Evolutionary conservation across 164 flowering plant species (phyloP), one percentile per base, ranked within the genome.

Genomic region (Vitis riparia): DNA sequence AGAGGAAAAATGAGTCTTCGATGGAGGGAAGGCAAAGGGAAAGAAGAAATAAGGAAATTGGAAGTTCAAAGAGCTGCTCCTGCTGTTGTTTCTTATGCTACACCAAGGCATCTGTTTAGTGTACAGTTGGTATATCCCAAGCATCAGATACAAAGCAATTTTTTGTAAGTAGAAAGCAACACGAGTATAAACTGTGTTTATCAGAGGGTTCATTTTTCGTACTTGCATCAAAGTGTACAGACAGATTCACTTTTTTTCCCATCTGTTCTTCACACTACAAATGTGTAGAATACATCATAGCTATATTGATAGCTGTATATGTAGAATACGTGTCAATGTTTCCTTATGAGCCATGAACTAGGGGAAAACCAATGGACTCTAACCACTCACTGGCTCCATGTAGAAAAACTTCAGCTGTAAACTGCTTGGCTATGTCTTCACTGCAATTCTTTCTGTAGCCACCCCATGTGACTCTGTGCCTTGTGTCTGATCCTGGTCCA

Each of bases 401-500:
- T 47, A 83, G 67, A 69, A 83, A 79, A 47, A 67, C 72, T 62
- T 68, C 77, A 9, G 75, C 80, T 15, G 80, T 77, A 63, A 82
- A 82, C 62, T 68, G 78, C 64, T 68, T 70, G 0, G 67, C 79
- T 13, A 69, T 50, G 1, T 73, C 79, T 57, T 71, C 74, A 62
- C 68, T 81, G 70, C 76, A 82, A 50, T 78, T 78, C 66, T 70
- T 81, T 50, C 51, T 74, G 62, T 77, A 84, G 19, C 90, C 85
- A 52, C 74, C 65, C 86, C 90, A 86, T n/a, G 19, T 67, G 47
- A 87, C 75, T 17, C 90, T 71, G 0, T 32, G 44, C 17, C 50
- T 71, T 4, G 82, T 81, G 44, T 77, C 70, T 13, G 90, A 73
- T 1, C 88, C 90, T 1, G 87, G 88, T 14, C 90, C 86, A 7